phyloP scores from a whole-genome alignment of 1,284 basidiomycete genomes.

The Kwoniella shivajii region DNA sequence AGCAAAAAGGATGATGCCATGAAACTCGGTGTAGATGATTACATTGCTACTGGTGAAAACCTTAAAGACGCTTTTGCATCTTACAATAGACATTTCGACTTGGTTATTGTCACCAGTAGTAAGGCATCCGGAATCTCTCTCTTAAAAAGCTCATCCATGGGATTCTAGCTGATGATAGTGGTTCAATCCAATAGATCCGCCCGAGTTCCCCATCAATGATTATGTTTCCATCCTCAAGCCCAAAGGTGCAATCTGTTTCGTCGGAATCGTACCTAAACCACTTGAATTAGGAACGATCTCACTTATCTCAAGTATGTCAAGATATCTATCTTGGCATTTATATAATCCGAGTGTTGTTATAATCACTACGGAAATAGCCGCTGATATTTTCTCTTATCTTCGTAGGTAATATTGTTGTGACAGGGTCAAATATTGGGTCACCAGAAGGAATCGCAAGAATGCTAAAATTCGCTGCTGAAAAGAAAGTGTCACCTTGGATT shows the following conservation, averaged over 20 bases:
- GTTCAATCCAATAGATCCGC: conserved; percentile 32
- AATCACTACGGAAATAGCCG: too few species aligned
- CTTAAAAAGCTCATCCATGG: too few species aligned
- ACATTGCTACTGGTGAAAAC: conserved; percentile 51
- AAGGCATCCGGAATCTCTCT: too few species aligned
- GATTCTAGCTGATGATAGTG: conserved; percentile 22
- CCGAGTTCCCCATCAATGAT: conserved; percentile 47
- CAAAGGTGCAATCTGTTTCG: conserved; percentile 50
- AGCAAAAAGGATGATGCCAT: conserved; percentile 58
- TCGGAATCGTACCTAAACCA: conserved; percentile 48
- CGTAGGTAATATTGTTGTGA: conserved; percentile 43
- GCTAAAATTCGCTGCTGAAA: conserved; percentile 48
- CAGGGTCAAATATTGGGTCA: conserved; percentile 52
- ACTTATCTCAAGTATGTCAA: conserved; percentile 29
- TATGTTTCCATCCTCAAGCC: conserved; percentile 54
- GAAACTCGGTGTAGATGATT: conserved; percentile 53
- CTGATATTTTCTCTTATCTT: too few species aligned
- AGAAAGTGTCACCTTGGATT: conserved; percentile 51
- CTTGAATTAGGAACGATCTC: conserved; percentile 27
- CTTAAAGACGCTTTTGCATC: conserved; percentile 32
- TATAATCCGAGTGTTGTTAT: too few species aligned
- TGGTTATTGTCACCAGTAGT: conserved; percentile 55
- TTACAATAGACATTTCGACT: conserved; percentile 51
- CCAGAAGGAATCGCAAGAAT: conserved; percentile 53
- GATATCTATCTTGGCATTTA: too few species aligned